Evolutionary conservation across 352 stramenopile genomes (phyloP).

Genomic region (Phytophthora sojae): DNA sequence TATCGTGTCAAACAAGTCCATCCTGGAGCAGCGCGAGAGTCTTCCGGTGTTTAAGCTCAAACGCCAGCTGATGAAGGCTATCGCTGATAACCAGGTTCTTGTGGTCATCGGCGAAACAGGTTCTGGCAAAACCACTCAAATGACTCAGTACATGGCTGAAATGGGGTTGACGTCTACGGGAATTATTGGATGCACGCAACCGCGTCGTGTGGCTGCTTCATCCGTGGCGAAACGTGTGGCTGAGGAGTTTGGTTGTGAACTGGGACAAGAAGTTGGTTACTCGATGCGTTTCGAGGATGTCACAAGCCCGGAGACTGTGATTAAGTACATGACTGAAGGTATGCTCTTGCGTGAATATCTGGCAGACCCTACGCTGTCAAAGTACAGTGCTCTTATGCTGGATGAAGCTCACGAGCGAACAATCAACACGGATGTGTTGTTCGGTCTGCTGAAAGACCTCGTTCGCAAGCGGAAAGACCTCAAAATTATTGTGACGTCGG

Average conservation of each 20-base stretch:
- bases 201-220: conserved; percentile 97
- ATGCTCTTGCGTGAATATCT: conserved; percentile 99
- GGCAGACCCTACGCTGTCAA: conserved; percentile 95
- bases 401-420: conserved; percentile 99
- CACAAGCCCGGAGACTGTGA: conserved; percentile 93
- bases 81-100: conserved; percentile 96
- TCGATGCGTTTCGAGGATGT: conserved; percentile 92
- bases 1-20: conserved; percentile 95
- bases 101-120: conserved; percentile 99
- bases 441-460: conserved; percentile 94
- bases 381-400: conserved; percentile 97
- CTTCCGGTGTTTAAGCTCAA: conserved; percentile 99
- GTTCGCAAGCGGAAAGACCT: conserved; percentile 87
- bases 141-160: conserved; percentile 99
- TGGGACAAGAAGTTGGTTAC: conserved; percentile 95
- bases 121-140: conserved; percentile 99
- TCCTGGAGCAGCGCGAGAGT: conserved; percentile 97
- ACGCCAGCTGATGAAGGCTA: conserved; percentile 94
- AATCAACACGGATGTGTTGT: conserved; percentile 99
- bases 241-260: conserved; percentile 95
- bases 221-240: conserved; percentile 98
- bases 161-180: conserved; percentile 96
- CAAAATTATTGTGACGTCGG: conserved; percentile 92
- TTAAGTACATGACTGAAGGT: conserved; percentile 99
- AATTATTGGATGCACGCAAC: conserved; percentile 98